phyloP scores from a whole-genome alignment of 2,329 filamentous ascomycete genomes.

The Alternaria alternata region DNA sequence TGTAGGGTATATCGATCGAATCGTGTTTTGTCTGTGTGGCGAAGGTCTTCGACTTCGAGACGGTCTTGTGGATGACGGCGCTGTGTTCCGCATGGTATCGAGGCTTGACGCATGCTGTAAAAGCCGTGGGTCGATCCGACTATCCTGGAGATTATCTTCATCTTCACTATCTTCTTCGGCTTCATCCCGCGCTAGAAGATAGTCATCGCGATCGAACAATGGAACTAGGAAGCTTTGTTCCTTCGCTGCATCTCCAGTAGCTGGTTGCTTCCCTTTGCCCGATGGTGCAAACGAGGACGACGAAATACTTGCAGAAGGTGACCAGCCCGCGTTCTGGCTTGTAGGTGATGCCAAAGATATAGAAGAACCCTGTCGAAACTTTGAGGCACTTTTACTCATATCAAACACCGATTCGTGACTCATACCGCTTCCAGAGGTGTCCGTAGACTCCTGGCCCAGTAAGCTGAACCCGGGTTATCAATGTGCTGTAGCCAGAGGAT shows the following conservation, averaged over 20 bases:
- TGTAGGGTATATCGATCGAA: constrained; percentile 27
- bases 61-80: constrained; percentile 17
- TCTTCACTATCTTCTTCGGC: constrained; percentile 21
- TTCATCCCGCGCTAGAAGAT: constrained; percentile 21
- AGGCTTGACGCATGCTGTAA: constrained; percentile 8
- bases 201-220: constrained; percentile 33
- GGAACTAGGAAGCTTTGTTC: constrained; percentile 21
- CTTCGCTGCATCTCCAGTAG: background rate
- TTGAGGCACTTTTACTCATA: constrained; percentile 7
- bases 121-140: constrained; percentile 24
- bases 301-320: constrained; percentile 5
- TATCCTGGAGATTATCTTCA: constrained; percentile 10
- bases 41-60: constrained; percentile 16
- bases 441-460: constrained; percentile 28
- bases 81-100: constrained; percentile 1
- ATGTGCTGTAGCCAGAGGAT: constrained; percentile 12
- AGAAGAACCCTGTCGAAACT: constrained; percentile 16
- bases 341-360: constrained; percentile 19
- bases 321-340: constrained; percentile 17
- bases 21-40: constrained; percentile 10
- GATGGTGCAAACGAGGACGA: constrained; percentile 11
- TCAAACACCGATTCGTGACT: constrained; percentile 23
- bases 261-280: constrained; percentile 20
- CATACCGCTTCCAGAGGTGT: constrained; percentile 21
- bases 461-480: constrained; percentile 28